Conservation (phyloP, 176 grass and related monocot genomes). For the Paspalum notatum region DNA sequence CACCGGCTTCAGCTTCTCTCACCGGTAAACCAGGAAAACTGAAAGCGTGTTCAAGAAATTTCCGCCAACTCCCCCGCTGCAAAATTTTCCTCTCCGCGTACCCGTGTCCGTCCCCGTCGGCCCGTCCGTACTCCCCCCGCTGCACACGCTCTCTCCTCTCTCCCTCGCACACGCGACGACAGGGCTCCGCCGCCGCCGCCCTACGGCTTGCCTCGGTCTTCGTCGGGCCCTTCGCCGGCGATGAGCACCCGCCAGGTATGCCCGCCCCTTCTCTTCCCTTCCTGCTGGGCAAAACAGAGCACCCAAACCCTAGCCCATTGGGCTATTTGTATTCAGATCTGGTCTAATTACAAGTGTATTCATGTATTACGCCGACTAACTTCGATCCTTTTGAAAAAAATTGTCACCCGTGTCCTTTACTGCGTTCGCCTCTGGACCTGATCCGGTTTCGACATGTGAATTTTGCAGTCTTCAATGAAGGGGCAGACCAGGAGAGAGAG, state of each 20-base stretch:
- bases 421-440: not conserved
- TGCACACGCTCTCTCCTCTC: not conserved
- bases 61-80: no score
- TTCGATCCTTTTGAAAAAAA: not conserved
- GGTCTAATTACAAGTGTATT: not conserved
- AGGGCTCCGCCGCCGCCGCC: not conserved
- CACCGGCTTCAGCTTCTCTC: no score
- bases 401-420: not conserved
- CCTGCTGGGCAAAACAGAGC: not conserved
- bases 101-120: not conserved
- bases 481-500: slow-evolving; percentile 62
- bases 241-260: not conserved
- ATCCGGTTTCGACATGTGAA: not conserved
- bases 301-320: not conserved
- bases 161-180: not conserved
- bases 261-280: not conserved
- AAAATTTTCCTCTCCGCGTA: no score
- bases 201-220: not conserved
- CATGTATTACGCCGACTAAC: no score
- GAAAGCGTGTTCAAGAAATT: no score
- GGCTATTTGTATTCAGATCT: not conserved
- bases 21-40: no score
- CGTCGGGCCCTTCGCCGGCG: not conserved
- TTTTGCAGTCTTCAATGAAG: slow-evolving; percentile 55
- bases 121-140: not conserved